phyloP scores from a whole-genome alignment of 2,329 filamentous ascomycete species.

The Aspergillus thermomutatus region DNA sequence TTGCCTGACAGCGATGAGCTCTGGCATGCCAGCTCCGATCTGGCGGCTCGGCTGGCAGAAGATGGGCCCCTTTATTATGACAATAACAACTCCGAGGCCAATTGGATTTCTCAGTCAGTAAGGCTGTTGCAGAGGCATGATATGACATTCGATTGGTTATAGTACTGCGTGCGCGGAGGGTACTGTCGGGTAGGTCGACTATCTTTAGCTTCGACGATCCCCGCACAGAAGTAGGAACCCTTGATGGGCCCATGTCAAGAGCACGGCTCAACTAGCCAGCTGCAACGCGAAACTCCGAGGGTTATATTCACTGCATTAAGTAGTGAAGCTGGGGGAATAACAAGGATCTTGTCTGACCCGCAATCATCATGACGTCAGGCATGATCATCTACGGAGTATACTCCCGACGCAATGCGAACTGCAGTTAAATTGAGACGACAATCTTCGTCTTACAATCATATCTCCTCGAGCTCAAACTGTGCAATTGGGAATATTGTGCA shows the following conservation, averaged over 20 bases:
- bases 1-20: slow-evolving; percentile 21
- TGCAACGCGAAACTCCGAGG: not conserved
- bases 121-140: not conserved
- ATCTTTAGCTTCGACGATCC: not conserved
- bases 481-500: not conserved
- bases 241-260: not conserved
- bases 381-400: not conserved
- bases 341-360: not conserved
- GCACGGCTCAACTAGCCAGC: not conserved
- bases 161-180: not conserved
- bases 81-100: not conserved
- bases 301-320: not conserved
- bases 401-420: not conserved
- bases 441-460: not conserved
- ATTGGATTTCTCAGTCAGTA: not conserved
- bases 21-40: slow-evolving; percentile 10
- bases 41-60: not conserved
- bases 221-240: not conserved
- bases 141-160: not conserved
- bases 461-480: not conserved
- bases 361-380: not conserved
- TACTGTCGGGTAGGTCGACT: not conserved
- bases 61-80: not conserved
- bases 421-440: not conserved
- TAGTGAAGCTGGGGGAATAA: not conserved